Base-by-base conservation (phyloP, 768 basidiomycete genomes). In the Phylloporus sp. region DNA sequence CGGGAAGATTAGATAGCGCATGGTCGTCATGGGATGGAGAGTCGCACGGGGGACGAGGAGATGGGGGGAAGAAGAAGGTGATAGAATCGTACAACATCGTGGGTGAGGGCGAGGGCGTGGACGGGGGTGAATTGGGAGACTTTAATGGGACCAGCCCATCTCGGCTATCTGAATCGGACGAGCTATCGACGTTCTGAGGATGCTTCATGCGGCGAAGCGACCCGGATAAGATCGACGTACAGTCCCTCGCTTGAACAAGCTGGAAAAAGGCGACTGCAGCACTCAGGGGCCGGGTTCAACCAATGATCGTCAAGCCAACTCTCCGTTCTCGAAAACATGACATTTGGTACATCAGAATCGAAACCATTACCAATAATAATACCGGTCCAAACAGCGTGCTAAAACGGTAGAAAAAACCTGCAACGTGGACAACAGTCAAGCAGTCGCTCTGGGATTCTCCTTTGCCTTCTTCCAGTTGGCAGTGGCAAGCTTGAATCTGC, bases 401-500 rank as follows among this genome's bases (percentile, higher is more conserved):
- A n/a, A n/a, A n/a, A n/a, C n/a, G n/a, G n/a, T n/a, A n/a, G n/a
- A n/a, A 46, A 44, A 37, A 42, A 47, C 27, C 49, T 42, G 35
- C 40, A 34, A 33, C 34, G 20, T 57, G 43, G 46, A 54, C 42
- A 17, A 38, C 15, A 35, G 37, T 15, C 38, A 34, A 28, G 57
- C 56, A 34, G 48, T 21, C 27, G 61, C 59, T 63, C 76, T 78
- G 1, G 79, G 78, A 57, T 85, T 84, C 63, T 84, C 82, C 59
- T 80, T 81, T 40, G 83, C 75, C 54, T 72, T 78, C 67, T 85
- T 86, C 86, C 86, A 90, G 70, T 88, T 88, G 37, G 78, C 53
- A 1, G 86, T 83, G 15, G 86, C 86, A 42, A 75, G 55, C 66
- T 84, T 88, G 70, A 90, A 84, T 58, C 84, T 83, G 48, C 24